Evolutionary conservation across 352 stramenopile species (phyloP).

Genomic region (Phytophthora pini): DNA sequence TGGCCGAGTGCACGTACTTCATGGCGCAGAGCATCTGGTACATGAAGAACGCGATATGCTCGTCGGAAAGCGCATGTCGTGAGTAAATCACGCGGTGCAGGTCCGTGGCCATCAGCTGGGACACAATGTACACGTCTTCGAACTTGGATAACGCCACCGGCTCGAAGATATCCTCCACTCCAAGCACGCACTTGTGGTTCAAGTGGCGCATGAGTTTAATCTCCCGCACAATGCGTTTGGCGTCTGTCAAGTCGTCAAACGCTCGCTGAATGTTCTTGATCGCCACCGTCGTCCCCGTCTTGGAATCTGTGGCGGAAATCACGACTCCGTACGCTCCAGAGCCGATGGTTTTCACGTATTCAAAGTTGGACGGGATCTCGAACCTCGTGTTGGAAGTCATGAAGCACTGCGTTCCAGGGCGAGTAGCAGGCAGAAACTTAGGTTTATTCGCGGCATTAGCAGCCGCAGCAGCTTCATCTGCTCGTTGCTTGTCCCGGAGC

Average conservation of each 20-base stretch:
- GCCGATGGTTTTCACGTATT: constrained; percentile 89
- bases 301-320: constrained; percentile 72
- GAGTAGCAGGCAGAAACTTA: constrained; percentile 81
- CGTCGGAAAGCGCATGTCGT: constrained; percentile 80
- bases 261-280: constrained; percentile 96
- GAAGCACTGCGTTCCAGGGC: constrained; percentile 79
- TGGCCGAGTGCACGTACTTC: constrained; percentile 93
- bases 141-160: constrained; percentile 75
- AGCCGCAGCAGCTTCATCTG: constrained; percentile 63
- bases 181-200: constrained; percentile 90
- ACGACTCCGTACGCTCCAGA: constrained; percentile 93
- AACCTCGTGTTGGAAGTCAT: constrained; percentile 87
- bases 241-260: constrained; percentile 98
- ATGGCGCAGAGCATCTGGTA: constrained; percentile 93
- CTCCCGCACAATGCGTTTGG: constrained; percentile 98
- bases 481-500: constrained; percentile 74
- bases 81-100: constrained; percentile 92
- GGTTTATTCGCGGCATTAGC: constrained; percentile 81
- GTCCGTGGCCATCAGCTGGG: constrained; percentile 92
- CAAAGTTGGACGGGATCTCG: constrained; percentile 78
- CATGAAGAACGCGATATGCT: constrained; percentile 92
- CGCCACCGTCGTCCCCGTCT: constrained; percentile 51
- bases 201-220: constrained; percentile 95
- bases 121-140: constrained; percentile 92
- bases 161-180: constrained; percentile 81